Evolutionary conservation across 208 protist genomes (phyloP), one percentile per base, ranked within the genome.

Genomic region (Tritrichomonas foetus): DNA sequence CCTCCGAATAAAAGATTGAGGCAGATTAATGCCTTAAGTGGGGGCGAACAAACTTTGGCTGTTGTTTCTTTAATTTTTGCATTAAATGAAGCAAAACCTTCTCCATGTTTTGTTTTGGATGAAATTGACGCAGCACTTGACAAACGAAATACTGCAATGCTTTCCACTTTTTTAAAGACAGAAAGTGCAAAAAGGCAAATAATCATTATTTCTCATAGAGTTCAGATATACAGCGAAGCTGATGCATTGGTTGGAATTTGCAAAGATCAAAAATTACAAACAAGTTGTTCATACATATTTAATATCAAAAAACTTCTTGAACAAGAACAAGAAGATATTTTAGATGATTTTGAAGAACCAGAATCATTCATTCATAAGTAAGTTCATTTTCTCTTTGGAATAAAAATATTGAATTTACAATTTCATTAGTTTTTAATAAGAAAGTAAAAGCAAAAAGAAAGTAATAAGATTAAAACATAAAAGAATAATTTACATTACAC

Each of bases 51-150:
- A 84, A 84, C 74, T n/a, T 53, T 84, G 36, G 74, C 74, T 22
- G 74, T 84, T 53, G 27, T 84, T 5, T 33, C 74, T 53, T 44
- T 84, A 9, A 47, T 44, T n/a, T 84, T 84, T 53, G 74, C 74
- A 49, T 84, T 84, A 53, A 53, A 27, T n/a, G 14, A 33, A 53
- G 74, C 36, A 25, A 84, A 84, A 84, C 33, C 74, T 49, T 3
- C 74, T 39, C 74, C 74, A 39, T 53, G 27, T 5, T 84, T 84
- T 8, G 25, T 84, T 84, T 44, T 84, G 22, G 74, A 84, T 53
- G 74, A 84, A 53, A 84, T 84, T n/a, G 74, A 84, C 30, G 74
- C 74, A 53, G 74, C 74, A n/a, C 22, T 84, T 5, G 74, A 84
- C 36, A n/a, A 53, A 5, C 1, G 44, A 49, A 84, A 84, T 84